Conservation (phyloP, 768 basidiomycete genomes). For the Termitomyces bulborhizus region DNA sequence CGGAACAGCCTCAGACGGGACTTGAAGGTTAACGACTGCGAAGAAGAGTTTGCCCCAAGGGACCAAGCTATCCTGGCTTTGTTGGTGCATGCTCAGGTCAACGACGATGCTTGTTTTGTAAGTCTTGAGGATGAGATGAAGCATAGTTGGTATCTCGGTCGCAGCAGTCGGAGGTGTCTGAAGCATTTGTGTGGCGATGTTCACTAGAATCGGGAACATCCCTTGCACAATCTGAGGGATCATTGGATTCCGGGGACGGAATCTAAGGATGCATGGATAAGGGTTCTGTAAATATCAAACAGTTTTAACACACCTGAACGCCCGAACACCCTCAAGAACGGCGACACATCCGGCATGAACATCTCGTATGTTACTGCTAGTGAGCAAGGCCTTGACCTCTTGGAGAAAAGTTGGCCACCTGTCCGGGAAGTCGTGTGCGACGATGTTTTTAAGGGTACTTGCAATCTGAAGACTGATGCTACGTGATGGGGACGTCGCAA, state of each 20-base stretch:
- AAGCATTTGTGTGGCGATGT: constrained; percentile 67
- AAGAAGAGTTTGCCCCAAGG: constrained; percentile 88
- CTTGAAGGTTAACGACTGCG: constrained; percentile 63
- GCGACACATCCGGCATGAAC: constrained; percentile 81
- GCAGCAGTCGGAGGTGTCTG: constrained; percentile 52
- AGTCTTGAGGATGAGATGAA: constrained; percentile 82
- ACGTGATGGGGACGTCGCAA: constrained; percentile 61
- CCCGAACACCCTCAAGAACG: constrained; percentile 69
- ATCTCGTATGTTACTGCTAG: constrained; percentile 58
- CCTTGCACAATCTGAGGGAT: constrained; percentile 52
- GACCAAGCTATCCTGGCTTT: constrained; percentile 66
- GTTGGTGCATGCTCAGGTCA: constrained; percentile 68
- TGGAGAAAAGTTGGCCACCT: constrained; percentile 66
- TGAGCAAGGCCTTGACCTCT: constrained; percentile 59
- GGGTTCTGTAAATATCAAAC: neutral
- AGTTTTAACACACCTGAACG: constrained; percentile 51
- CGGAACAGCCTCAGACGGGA: constrained; percentile 62
- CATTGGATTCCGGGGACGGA: constrained; percentile 57
- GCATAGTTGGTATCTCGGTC: constrained; percentile 74
- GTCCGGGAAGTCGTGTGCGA: constrained; percentile 74
- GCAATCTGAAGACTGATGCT: constrained; percentile 73
- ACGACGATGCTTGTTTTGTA: constrained; percentile 82
- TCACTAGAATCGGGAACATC: constrained; percentile 71
- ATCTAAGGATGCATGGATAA: constrained; percentile 34
- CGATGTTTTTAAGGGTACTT: constrained; percentile 63